phyloP scores from a whole-genome alignment of 208 protist species.

The Trypanosoma congolense region DNA sequence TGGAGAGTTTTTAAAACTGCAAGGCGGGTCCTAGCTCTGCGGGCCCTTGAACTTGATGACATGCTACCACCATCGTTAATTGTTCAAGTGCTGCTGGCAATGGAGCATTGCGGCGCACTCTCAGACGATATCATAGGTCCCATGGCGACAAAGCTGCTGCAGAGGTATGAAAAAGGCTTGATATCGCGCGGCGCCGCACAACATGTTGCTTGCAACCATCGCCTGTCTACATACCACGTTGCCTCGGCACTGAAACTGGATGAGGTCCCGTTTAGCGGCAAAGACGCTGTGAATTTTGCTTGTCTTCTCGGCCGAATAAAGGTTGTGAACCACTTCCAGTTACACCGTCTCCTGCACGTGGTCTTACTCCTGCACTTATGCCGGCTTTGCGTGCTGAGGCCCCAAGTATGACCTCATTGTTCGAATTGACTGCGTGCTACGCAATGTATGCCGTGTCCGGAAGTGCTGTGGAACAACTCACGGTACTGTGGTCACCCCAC shows the following conservation, averaged over 20 bases:
- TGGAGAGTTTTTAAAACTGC: slow-evolving; percentile 21
- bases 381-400: slow-evolving; percentile 19
- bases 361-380: slow-evolving; percentile 54
- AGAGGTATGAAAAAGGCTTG: slow-evolving; percentile 12
- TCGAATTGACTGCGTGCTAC: slow-evolving; percentile 25
- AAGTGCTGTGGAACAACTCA: slow-evolving; percentile 42
- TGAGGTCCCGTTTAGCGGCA: slow-evolving; percentile 15
- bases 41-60: slow-evolving; percentile 31
- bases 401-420: slow-evolving; percentile 1
- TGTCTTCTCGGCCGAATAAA: slow-evolving; percentile 47
- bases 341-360: slow-evolving; percentile 65
- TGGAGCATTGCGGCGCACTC: slow-evolving; percentile 61
- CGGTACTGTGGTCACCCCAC: slow-evolving; percentile 40
- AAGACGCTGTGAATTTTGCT: slow-evolving; percentile 38
- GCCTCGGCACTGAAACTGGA: slow-evolving; percentile 9
- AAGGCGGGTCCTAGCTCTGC: slow-evolving; percentile 49
- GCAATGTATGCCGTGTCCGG: slow-evolving; percentile 64
- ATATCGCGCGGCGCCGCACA: slow-evolving; percentile 10
- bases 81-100: slow-evolving; percentile 33
- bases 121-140: slow-evolving; percentile 72
- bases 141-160: slow-evolving; percentile 28
- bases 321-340: slow-evolving; percentile 53
- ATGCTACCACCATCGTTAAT: slow-evolving; percentile 29
- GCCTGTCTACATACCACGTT: slow-evolving; percentile 26
- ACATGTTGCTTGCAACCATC: slow-evolving; percentile 29